Base-by-base conservation (phyloP, 1,139 yeast species). In the Starmera stellimalicola region DNA sequence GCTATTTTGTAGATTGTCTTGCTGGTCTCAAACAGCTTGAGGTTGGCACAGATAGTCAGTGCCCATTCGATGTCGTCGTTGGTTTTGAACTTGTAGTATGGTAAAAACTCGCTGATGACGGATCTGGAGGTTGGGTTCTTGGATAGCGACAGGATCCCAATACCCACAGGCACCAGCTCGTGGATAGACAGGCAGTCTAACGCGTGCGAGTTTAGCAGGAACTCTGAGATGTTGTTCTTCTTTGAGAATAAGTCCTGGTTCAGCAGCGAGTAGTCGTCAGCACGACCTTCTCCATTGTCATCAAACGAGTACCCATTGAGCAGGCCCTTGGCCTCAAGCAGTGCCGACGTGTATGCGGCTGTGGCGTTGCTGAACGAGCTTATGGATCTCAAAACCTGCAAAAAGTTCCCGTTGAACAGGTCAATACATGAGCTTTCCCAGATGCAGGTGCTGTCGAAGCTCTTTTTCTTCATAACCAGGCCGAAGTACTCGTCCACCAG, bases 61-160 rank as follows among this genome's bases (percentile, higher is more conserved):
- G 80, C 73, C 93, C 94, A 82, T 51, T 82, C 93, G 42, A 80
- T 64, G 47, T 83, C 94, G 48, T 80, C 91, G 45, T 77, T 78
- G 7, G 77, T 70, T 32, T 66, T 58, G 47, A 75, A 74, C 27
- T 73, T 63, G 47, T 66, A 78, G 8, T 57, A 59, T n/a, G 88
- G 87, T 25, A 84, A 58, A 35, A 70, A 65, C 34, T 74, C 76
- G 3, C 76, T 70, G 26, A 84, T 64, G 1, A 73, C 68, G 30
- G 63, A 62, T 41, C 68, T 60, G 19, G 74, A 54, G 17, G 54
- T 57, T n/a, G 57, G 49, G 19, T 57, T 58, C 18, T 62, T 63
- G 19, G 64, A 50, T 11, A 58, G 41, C 2, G 66, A 56, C 18
- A 68, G 47, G 7, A 70, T 50, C 26, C 91, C 91, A 42, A 78